Evolutionary conservation across 257 asterid genomes (phyloP).

Genomic region (Jacaranda copaia): DNA sequence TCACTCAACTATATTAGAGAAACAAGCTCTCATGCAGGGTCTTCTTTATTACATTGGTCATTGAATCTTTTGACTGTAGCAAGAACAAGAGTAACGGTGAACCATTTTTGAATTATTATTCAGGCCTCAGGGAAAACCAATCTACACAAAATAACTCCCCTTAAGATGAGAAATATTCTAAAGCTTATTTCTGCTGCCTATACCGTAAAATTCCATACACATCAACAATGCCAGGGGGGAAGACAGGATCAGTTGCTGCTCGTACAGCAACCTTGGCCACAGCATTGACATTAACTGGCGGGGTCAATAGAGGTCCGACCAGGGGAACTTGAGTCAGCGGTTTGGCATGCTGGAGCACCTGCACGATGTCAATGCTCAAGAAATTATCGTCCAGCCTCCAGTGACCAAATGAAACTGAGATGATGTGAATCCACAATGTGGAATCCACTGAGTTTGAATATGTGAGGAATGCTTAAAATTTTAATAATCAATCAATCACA

Average conservation of each 20-base stretch:
- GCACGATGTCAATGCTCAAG: conserved; percentile 35
- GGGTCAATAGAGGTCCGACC: conserved; percentile 84
- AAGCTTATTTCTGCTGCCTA: conserved; percentile 62
- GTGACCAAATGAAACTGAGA: background rate
- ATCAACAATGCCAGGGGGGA: conserved; percentile 90
- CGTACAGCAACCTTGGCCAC: conserved; percentile 91
- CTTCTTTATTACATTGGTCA: conserved; percentile 22
- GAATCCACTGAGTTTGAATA: background rate
- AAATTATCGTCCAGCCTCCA: background rate
- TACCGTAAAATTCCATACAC: conserved; percentile 73
- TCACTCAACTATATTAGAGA: background rate
- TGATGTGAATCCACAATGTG: no score
- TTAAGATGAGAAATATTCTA: background rate
- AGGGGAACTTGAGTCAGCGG: conserved; percentile 72
- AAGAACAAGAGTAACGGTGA: background rate
- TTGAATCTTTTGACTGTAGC: background rate
- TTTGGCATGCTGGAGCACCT: conserved; percentile 82
- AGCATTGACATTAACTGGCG: conserved; percentile 81
- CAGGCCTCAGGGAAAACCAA: conserved; percentile 31
- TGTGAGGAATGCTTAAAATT: background rate
- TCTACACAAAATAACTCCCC: conserved; percentile 1
- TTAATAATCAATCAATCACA: background rate
- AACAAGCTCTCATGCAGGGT: background rate
- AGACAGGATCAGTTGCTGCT: conserved; percentile 87
- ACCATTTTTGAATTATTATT: conserved; percentile 24